Percentiles rank a stretch among this genome's conserved stretches.
These are phyloP conservation scores for Aspergillus steynii DNA, from an alignment of 495 filamentous ascomycete species.

Conservation along the genomic window DNA sequence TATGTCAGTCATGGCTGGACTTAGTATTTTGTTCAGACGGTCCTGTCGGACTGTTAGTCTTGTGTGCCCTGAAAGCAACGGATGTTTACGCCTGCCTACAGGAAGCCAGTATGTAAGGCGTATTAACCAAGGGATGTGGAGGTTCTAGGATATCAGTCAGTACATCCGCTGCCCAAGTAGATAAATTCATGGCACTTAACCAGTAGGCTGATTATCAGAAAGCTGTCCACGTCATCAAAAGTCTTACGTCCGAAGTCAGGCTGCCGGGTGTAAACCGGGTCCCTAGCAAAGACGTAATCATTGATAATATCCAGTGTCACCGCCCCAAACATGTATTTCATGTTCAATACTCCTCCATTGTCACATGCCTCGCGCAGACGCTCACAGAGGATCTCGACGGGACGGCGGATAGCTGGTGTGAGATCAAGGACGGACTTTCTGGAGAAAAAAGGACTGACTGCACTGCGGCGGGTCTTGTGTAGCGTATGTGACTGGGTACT, in stretches of 20 bases:
- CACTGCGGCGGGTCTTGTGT: constrained; percentile 11
- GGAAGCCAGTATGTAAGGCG: constrained; percentile 3
- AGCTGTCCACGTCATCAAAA: constrained; percentile 13
- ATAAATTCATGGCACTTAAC: neutral
- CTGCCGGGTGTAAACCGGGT: neutral
- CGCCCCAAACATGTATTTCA: constrained; percentile 12
- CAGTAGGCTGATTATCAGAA: constrained; percentile 9
- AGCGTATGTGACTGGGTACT: constrained; percentile 8
- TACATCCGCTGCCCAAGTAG: neutral
- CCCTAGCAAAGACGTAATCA: constrained; percentile 9
- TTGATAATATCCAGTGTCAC: constrained; percentile 15
- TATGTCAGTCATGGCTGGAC: constrained; percentile 5
- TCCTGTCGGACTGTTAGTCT: no score
- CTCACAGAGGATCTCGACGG: constrained; percentile 7
- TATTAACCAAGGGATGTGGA: constrained; percentile 9
- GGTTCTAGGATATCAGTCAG: neutral
- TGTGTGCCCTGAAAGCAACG: no score
- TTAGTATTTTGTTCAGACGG: neutral
- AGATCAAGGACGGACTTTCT: constrained; percentile 12
- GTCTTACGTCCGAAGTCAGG: constrained; percentile 10
- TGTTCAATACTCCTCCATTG: constrained; percentile 2
- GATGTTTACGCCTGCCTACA: no score
- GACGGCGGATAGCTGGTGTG: neutral
- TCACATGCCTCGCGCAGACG: constrained; percentile 3
- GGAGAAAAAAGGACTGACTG: constrained; percentile 12